Percentiles rank a stretch among this genome's conserved stretches.
Evolutionary conservation across 2,329 filamentous ascomycete genomes (phyloP).

Genomic region (Cladophialophora chaetospira): DNA sequence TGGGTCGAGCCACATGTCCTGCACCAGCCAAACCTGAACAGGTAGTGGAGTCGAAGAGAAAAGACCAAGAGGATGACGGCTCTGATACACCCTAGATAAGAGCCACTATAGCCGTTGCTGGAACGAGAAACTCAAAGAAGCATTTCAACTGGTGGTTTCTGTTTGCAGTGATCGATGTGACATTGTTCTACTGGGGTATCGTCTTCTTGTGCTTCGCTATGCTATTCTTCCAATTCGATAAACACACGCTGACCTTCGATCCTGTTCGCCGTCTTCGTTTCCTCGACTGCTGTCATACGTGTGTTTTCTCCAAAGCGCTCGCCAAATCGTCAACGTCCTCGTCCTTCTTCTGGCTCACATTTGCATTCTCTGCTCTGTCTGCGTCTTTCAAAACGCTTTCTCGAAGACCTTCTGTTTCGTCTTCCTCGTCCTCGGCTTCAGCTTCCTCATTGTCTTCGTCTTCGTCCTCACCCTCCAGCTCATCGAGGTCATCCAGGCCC

Average conservation of each 20-base stretch:
- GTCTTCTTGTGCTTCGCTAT: constrained; percentile 1
- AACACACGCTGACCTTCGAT: background rate
- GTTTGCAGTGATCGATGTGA: background rate
- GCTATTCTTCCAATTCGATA: background rate
- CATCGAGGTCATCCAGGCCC: constrained; percentile 83
- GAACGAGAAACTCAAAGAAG: no score
- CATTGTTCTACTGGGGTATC: constrained; percentile 9
- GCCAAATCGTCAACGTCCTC: constrained; percentile 81
- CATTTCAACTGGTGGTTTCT: no score
- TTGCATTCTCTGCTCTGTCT: constrained; percentile 63
- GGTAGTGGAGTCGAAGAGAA: no score
- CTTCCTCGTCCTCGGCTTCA: constrained; percentile 68
- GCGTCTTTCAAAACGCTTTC: constrained; percentile 72
- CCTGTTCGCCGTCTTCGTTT: background rate
- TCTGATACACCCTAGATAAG: no score
- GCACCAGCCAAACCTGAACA: no score
- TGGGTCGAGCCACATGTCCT: no score
- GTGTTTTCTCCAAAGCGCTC: constrained; percentile 71
- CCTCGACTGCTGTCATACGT: constrained; percentile 7
- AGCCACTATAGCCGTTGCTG: no score
- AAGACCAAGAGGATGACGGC: no score
- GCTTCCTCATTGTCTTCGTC: constrained; percentile 70
- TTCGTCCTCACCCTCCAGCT: constrained; percentile 74
- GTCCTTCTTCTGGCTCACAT: constrained; percentile 71
- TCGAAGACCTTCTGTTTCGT: constrained; percentile 66